Base-by-base conservation (phyloP, 106 monocot genomes). In the Allium sativum region DNA sequence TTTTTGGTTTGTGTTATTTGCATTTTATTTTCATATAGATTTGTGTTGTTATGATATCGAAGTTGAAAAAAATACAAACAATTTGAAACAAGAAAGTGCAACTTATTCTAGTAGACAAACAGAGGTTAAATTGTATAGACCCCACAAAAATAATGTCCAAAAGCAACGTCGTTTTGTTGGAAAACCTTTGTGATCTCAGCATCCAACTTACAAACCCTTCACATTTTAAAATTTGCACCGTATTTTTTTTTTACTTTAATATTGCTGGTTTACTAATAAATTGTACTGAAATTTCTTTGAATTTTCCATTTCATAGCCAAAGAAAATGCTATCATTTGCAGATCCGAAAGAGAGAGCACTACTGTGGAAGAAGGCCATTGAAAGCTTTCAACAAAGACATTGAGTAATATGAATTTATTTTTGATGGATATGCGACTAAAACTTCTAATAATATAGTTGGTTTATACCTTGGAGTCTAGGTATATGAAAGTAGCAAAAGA, bases 191-290 rank as follows among this genome's bases (percentile, higher is more conserved):
- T 9, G 76, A 83, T 18, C 72, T 99, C 48, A 85, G 50, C 46
- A 69, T 99, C 52, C 91, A 88, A 59, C 84, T 92, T 15, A 12
- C 74, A 14, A 78, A 64, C 64, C 48, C 98, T 22, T 78, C 98
- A 1, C 88, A 92, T 82, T 99, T 99, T 66, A 99, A 92, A 74
- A 92, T 99, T 77, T 67, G 64, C 77, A 81, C 88, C 42, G 98
- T 98, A 82, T 48, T 70, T 56, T n/a, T 70, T 50, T 50, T 2
- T 50, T 47, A n/a, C 13, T 40, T 40, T 31, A 31, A 31, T 31
- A 31, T 31, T 31, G 2, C 31, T 31, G 31, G 31, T 31, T 31
- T 31, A 31, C 31, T 31, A 31, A 5, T 1, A 31, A 31, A 31
- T 31, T 31, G 31, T 2, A 31, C 41, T 58, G 3, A n/a, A 10